Evolutionary conservation across 2,329 filamentous ascomycete species (phyloP).

Genomic region (Coniochaeta hoffmannii): DNA sequence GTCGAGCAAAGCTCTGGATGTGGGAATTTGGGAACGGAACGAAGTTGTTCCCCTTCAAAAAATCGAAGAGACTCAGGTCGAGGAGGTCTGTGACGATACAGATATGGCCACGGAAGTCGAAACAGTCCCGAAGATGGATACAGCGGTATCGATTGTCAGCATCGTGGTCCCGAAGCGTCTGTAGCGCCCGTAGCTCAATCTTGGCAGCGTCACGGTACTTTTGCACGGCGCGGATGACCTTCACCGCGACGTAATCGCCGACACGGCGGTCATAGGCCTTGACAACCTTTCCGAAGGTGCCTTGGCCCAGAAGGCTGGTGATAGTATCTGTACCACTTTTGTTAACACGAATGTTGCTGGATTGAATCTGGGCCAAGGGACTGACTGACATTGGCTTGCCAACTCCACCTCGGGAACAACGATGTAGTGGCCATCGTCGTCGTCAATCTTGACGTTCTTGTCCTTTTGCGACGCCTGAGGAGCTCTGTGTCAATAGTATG

Average conservation of each 20-base stretch:
- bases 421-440: conserved; percentile 96
- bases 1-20: conserved; percentile 93
- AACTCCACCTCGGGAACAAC: conserved; percentile 80
- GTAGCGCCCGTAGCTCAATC: conserved; percentile 88
- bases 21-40: conserved; percentile 99
- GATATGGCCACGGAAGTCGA: conserved; percentile 95
- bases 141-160: conserved; percentile 88
- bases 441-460: conserved; percentile 73
- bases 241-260: conserved; percentile 80
- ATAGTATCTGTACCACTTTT: conserved; percentile 69
- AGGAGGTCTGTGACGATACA: conserved; percentile 74
- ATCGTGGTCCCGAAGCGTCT: conserved; percentile 88
- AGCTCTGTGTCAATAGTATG: not conserved
- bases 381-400: conserved; percentile 76
- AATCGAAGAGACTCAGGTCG: conserved; percentile 96
- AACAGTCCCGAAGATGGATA: conserved; percentile 93
- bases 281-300: conserved; percentile 97
- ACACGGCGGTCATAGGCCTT: conserved; percentile 76
- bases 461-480: conserved; percentile 29
- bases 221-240: conserved; percentile 96
- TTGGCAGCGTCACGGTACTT: conserved; percentile 95
- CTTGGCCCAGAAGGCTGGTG: conserved; percentile 82
- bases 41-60: conserved; percentile 90
- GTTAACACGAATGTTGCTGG: not conserved
- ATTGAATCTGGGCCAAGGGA: too few species aligned